Evolutionary conservation across 805 yeast species (phyloP).

Genomic region (Brettanomyces custersianus): DNA sequence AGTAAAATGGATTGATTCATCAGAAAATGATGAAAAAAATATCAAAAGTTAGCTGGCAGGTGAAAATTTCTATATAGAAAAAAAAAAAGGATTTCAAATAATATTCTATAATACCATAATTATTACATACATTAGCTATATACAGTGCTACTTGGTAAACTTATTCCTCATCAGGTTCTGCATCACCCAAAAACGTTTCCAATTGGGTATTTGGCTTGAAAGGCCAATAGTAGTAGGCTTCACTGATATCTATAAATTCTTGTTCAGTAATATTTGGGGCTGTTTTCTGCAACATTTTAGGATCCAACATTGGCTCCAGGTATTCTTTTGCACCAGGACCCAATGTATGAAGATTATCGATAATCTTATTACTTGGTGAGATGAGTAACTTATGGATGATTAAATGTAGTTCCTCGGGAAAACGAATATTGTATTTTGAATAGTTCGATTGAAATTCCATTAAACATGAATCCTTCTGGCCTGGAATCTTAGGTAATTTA

Average conservation of each 20-base stretch:
- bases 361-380: slow-evolving; percentile 29
- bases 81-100: not conserved
- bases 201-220: slow-evolving; percentile 49
- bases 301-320: slow-evolving; percentile 26
- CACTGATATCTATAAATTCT: slow-evolving; percentile 45
- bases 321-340: slow-evolving; percentile 79
- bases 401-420: slow-evolving; percentile 55
- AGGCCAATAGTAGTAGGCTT: slow-evolving; percentile 67
- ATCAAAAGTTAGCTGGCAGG: not conserved
- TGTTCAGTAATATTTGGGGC: slow-evolving; percentile 42
- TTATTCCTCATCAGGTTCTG: not conserved
- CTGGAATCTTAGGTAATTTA: slow-evolving; percentile 13
- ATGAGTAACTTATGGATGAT: slow-evolving; percentile 55
- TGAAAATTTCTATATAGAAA: not conserved
- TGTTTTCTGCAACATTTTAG: slow-evolving; percentile 31
- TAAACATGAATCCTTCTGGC: slow-evolving; percentile 19
- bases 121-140: not conserved
- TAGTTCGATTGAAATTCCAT: slow-evolving; percentile 24
- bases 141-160: not conserved
- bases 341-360: slow-evolving; percentile 40
- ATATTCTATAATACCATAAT: not conserved
- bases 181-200: slow-evolving; percentile 13
- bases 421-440: slow-evolving; percentile 20
- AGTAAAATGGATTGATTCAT: no score
- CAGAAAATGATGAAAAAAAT: no score